Base-by-base conservation (phyloP, 441 rosid genomes). In the Raphanus hybrid region DNA sequence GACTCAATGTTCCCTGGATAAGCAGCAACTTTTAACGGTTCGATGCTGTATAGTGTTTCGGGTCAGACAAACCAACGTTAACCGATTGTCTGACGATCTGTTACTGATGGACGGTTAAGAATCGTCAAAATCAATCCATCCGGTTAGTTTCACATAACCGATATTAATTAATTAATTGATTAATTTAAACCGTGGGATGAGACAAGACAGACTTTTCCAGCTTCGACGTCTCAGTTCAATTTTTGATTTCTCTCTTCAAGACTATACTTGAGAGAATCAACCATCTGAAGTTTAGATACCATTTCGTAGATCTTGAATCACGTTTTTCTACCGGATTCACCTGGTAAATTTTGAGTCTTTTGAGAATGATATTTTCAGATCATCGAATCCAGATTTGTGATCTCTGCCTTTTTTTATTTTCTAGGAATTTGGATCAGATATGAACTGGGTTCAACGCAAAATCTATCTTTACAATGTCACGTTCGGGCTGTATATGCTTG, bases 401-500 rank as follows among this genome's bases (percentile, higher is more conserved):
- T 71, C 6, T 75, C 26, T 15, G 5, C 20, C 0, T 14, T 64
- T 16, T 43, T 8, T 54, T 12, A 0, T 0, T 52, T 16, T 29
- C 1, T 29, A 29, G 34, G 34, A 29, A 29, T 4, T 29, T 29
- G 26, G 72, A 65, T 48, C 41, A 84, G 82, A 77, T 64, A 89
- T 89, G 92, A 88, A 88, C 77, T 88, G 88, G 89, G 80, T 86
- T 80, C 91, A 89, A 78, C 91, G 96, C n/a, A 92, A 94, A 88
- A 89, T 94, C 85, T 85, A 90, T 79, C 97, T 89, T 80, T 95
- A 95, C 80, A 92, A 95, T 87, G 98, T 93, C 73, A 94, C 98
- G 20, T 96, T 96, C 48, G 99, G 98, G 72, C 97, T 96, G 72
- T 93, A 79, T 82, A 96, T 96, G 99, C 83, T 96, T 89, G 99